These are phyloP conservation scores for Mentha longifolia DNA, from an alignment of 257 asterid genomes.

Conservation along the genomic window DNA sequence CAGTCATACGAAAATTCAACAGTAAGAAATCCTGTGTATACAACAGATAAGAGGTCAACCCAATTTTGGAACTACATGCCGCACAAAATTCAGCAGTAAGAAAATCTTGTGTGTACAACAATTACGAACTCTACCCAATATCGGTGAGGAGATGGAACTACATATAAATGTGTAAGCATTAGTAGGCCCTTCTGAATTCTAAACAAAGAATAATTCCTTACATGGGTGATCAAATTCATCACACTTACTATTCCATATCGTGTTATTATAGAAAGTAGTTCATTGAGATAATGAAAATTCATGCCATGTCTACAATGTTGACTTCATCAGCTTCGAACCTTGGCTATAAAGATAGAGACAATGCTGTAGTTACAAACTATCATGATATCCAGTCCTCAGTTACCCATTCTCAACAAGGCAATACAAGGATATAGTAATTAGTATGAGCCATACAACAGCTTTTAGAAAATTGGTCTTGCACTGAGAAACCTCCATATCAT, in stretches of 20 bases:
- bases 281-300: not conserved
- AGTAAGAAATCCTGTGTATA: not conserved
- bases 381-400: slow-evolving; percentile 11
- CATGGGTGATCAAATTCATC: not conserved
- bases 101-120: not conserved
- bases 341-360: not conserved
- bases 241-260: slow-evolving; percentile 1
- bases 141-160: not conserved
- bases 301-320: not conserved
- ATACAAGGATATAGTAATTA: slow-evolving; percentile 30
- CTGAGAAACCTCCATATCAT: slow-evolving; percentile 34
- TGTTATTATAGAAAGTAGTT: slow-evolving; percentile 1
- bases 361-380: slow-evolving; percentile 26
- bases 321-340: slow-evolving; percentile 15
- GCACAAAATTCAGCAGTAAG: not conserved
- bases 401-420: slow-evolving; percentile 33
- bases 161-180: slow-evolving; percentile 8
- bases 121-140: not conserved
- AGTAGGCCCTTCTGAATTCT: not conserved
- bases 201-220: not conserved
- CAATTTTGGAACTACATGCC: not conserved
- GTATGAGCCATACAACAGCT: slow-evolving; percentile 34
- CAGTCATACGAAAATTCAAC: not conserved
- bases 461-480: slow-evolving; percentile 32
- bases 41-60: not conserved